Conservation (phyloP, 768 basidiomycete genomes). For the Kwoniella sp. region DNA sequence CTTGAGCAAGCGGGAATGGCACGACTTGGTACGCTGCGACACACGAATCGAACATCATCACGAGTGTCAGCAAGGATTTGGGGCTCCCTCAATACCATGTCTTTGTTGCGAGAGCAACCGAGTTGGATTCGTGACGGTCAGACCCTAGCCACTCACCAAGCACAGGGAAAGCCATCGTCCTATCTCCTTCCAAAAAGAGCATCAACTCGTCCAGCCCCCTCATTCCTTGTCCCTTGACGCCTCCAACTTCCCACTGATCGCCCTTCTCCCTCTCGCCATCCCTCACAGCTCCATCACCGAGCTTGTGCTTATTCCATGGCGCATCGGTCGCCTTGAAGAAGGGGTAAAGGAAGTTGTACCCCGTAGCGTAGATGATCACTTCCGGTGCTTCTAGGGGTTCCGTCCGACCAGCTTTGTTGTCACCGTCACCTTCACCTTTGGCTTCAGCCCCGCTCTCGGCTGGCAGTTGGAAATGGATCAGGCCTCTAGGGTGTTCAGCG, state of each 20-base stretch:
- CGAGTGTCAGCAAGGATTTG: not conserved
- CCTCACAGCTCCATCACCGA: conserved; percentile 27
- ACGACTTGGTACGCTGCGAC: conserved; percentile 59
- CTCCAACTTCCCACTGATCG: conserved; percentile 33
- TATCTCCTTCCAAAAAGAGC: conserved; percentile 55
- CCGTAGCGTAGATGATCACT: conserved; percentile 57
- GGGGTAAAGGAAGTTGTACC: conserved; percentile 56
- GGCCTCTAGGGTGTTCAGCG: conserved; percentile 13
- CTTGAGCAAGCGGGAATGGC: conserved; percentile 78
- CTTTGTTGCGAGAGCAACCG: too few species aligned
- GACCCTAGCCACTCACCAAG: conserved; percentile 42
- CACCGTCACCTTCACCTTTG: conserved; percentile 20
- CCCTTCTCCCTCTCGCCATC: conserved; percentile 44
- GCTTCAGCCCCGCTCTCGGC: not conserved
- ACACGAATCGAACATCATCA: not conserved
- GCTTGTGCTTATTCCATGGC: conserved; percentile 46
- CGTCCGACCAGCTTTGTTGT: not conserved
- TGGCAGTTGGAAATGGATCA: conserved; percentile 43
- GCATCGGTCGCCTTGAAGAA: conserved; percentile 47
- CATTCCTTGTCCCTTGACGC: conserved; percentile 49
- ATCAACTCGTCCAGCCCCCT: conserved; percentile 54
- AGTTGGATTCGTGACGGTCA: too few species aligned
- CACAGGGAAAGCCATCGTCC: conserved; percentile 52
- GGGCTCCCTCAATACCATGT: too few species aligned
- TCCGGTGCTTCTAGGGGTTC: conserved; percentile 45